Conservation (phyloP, 768 basidiomycete species). For the Hirschioporus abietinus region DNA sequence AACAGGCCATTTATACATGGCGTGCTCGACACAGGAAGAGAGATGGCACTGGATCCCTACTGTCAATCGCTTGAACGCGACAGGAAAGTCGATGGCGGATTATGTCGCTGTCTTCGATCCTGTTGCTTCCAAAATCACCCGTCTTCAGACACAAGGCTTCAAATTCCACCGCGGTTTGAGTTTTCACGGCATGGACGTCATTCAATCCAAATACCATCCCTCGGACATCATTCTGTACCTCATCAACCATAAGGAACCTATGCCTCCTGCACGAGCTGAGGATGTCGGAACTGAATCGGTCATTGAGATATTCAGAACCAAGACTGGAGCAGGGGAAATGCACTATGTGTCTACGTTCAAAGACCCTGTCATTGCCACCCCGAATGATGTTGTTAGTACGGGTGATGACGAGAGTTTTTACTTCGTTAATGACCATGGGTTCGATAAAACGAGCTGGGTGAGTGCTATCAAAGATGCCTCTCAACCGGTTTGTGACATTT, state of each 20-base stretch:
- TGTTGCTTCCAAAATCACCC: slow-evolving; percentile 36
- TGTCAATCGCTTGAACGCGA: slow-evolving; percentile 25
- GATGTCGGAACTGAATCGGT: slow-evolving; percentile 63
- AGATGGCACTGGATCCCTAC: slow-evolving; percentile 52
- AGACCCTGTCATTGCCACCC: slow-evolving; percentile 51
- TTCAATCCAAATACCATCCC: slow-evolving; percentile 43
- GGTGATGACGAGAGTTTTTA: slow-evolving; percentile 59
- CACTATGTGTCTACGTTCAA: slow-evolving; percentile 54
- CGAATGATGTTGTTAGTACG: slow-evolving; percentile 69
- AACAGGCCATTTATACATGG: slow-evolving; percentile 53
- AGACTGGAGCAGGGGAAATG: slow-evolving; percentile 36
- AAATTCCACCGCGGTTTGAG: slow-evolving; percentile 38
- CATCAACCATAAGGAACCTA: slow-evolving; percentile 64
- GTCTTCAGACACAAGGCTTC: slow-evolving; percentile 38
- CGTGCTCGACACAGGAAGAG: slow-evolving; percentile 49
- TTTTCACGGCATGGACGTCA: slow-evolving; percentile 66
- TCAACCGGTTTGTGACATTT: slow-evolving; percentile 1
- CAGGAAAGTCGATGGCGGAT: slow-evolving; percentile 39
- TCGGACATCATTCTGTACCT: slow-evolving; percentile 56
- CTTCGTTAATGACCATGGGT: slow-evolving; percentile 62
- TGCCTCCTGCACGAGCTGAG: slow-evolving; percentile 27
- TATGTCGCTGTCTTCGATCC: slow-evolving; percentile 60
- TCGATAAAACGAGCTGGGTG: slow-evolving; percentile 47
- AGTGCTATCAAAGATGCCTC: slow-evolving; percentile 18
- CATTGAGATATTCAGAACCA: slow-evolving; percentile 64